These are phyloP conservation scores for Xylariaceae sp. DNA, from an alignment of 2,329 filamentous ascomycete genomes.

Conservation along the genomic window DNA sequence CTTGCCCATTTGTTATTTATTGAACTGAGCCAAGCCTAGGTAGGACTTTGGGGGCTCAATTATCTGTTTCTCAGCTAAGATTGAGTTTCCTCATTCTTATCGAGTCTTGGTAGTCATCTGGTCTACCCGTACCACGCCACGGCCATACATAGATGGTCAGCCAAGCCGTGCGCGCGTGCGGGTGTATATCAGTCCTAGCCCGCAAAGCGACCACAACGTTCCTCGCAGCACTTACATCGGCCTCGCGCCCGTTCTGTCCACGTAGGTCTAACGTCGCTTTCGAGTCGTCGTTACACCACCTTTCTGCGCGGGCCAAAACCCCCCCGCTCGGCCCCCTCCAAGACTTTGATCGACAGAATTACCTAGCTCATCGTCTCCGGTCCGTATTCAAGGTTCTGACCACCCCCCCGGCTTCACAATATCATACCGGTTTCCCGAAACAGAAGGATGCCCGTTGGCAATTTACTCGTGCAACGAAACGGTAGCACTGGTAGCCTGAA, in stretches of 20 bases:
- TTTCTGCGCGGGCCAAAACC: constrained; percentile 19
- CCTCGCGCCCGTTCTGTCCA: constrained; percentile 12
- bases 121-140: constrained; percentile 15
- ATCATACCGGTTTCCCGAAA: constrained; percentile 31
- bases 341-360: constrained; percentile 27
- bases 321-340: constrained; percentile 24
- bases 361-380: constrained; percentile 23
- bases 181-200: constrained; percentile 14
- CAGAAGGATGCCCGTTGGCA: constrained; percentile 41
- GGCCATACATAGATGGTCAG: constrained; percentile 17
- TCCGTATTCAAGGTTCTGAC: constrained; percentile 25
- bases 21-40: constrained; percentile 15
- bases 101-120: constrained; percentile 15
- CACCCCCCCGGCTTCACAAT: constrained; percentile 22
- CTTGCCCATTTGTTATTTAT: constrained; percentile 1
- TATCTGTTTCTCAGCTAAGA: constrained; percentile 16
- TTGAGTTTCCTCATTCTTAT: constrained; percentile 14
- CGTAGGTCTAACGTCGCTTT: constrained; percentile 18
- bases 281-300: constrained; percentile 18
- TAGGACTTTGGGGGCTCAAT: constrained; percentile 12
- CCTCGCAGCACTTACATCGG: constrained; percentile 19
- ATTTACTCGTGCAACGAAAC: constrained; percentile 29
- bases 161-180: constrained; percentile 12
- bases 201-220: constrained; percentile 14
- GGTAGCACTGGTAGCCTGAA: constrained; percentile 32